Percentiles rank a stretch among this genome's conserved stretches.
Evolutionary conservation across 2,329 filamentous ascomycete species (phyloP).

Genomic region (Scytalidium lignicola): DNA sequence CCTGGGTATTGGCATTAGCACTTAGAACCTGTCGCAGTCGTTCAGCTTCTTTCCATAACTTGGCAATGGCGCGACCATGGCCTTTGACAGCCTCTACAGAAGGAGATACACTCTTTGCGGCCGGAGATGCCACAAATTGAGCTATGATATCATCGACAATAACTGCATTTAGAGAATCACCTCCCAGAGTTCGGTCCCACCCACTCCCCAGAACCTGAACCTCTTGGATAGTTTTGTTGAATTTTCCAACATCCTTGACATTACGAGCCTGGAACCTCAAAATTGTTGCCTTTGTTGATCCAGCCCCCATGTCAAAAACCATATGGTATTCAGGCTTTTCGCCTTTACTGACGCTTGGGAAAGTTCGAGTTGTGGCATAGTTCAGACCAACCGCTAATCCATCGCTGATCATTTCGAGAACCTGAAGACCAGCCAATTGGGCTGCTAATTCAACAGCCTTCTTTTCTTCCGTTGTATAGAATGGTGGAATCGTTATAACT

Average conservation of each 20-base stretch:
- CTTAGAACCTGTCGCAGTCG: slow-evolving; percentile 83
- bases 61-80: slow-evolving; percentile 81
- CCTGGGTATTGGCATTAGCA: slow-evolving; percentile 77
- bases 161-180: slow-evolving; percentile 80
- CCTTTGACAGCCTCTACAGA: slow-evolving; percentile 58
- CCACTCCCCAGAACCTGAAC: slow-evolving; percentile 81
- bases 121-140: slow-evolving; percentile 68
- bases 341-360: slow-evolving; percentile 77
- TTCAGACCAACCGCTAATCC: slow-evolving; percentile 90
- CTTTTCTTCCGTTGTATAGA: slow-evolving; percentile 88
- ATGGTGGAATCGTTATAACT: slow-evolving; percentile 85
- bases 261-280: slow-evolving; percentile 83
- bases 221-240: slow-evolving; percentile 95
- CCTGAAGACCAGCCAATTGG: slow-evolving; percentile 79
- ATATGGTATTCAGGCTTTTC: slow-evolving; percentile 86
- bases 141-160: slow-evolving; percentile 85
- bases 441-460: slow-evolving; percentile 79
- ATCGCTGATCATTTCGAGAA: slow-evolving; percentile 81
- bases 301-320: slow-evolving; percentile 96
- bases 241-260: slow-evolving; percentile 87
- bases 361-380: slow-evolving; percentile 87
- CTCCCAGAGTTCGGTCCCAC: slow-evolving; percentile 87
- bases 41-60: slow-evolving; percentile 90
- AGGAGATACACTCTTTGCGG: slow-evolving; percentile 59
- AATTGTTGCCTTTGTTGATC: slow-evolving; percentile 85